Conservation (phyloP, 202 grass and related monocot species). For the Zoysia matrella region DNA sequence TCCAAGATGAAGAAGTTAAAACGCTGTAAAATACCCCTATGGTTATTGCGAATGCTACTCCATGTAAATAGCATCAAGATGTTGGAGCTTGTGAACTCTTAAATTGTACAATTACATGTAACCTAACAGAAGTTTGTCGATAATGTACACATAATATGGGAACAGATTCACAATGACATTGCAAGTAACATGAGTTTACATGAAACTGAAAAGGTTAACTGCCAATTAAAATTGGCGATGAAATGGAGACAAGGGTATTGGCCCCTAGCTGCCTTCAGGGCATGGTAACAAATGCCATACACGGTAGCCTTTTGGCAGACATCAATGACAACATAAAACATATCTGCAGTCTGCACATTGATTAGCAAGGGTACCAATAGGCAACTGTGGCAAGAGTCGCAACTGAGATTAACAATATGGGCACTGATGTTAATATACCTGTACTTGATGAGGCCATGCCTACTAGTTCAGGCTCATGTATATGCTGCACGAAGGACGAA, state of each 20-base stretch:
- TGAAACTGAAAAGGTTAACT: constrained; percentile 35
- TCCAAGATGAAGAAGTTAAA: not conserved
- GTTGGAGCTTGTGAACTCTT: not conserved
- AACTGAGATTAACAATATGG: constrained; percentile 14
- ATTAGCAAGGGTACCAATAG: not conserved
- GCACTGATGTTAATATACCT: constrained; percentile 19
- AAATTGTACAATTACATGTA: constrained; percentile 13
- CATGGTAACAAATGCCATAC: constrained; percentile 23
- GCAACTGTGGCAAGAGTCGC: not conserved
- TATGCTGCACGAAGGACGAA: constrained; percentile 21
- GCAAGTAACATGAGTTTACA: constrained; percentile 32
- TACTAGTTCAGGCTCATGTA: constrained; percentile 14
- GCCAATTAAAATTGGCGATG: constrained; percentile 52
- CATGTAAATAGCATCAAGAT: not conserved
- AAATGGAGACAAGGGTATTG: constrained; percentile 10
- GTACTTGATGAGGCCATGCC: constrained; percentile 17
- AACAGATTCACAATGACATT: not conserved
- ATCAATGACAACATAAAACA: constrained; percentile 28
- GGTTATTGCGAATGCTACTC: not conserved
- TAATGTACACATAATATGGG: constrained; percentile 40
- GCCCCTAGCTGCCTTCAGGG: not conserved
- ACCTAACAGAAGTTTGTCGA: not conserved
- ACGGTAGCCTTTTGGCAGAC: not conserved
- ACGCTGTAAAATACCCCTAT: not conserved
- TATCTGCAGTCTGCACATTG: constrained; percentile 26